Percentiles rank a stretch among this genome's conserved stretches.
phyloP scores from a whole-genome alignment of 2,329 filamentous ascomycete genomes.

The Diaporthe sp. region DNA sequence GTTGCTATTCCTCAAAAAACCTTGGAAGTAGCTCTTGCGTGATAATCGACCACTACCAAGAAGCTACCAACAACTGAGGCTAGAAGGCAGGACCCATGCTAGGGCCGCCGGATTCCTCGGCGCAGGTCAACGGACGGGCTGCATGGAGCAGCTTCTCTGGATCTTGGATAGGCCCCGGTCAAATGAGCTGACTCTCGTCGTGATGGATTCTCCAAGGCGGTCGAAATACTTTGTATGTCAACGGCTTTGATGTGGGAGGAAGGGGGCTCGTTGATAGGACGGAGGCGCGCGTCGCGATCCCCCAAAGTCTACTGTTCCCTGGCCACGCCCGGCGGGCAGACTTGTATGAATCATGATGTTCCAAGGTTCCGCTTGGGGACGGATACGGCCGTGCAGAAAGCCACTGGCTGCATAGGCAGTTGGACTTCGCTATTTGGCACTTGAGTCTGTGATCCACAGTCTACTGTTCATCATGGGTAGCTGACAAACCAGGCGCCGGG shows the following conservation, averaged over 20 bases:
- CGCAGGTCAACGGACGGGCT: slow-evolving; percentile 1
- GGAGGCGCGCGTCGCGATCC: neutral
- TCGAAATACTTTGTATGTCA: slow-evolving; percentile 13
- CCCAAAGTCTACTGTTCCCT: neutral
- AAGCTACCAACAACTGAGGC: slow-evolving; percentile 8
- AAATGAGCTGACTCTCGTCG: neutral
- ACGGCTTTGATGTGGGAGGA: slow-evolving; percentile 2
- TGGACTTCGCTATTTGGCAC: neutral
- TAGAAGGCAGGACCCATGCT: slow-evolving; percentile 28
- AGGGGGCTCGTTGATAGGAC: neutral
- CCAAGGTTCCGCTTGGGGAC: neutral
- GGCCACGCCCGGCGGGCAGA: neutral
- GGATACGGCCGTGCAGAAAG: slow-evolving; percentile 15
- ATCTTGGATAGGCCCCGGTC: neutral
- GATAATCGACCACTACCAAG: slow-evolving; percentile 13
- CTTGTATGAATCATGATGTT: slow-evolving; percentile 27
- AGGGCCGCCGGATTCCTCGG: slow-evolving; percentile 30
- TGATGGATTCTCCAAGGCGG: neutral
- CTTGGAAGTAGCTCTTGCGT: slow-evolving; percentile 37
- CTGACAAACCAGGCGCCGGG: neutral
- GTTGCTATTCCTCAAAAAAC: neutral
- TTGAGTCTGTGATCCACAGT: neutral
- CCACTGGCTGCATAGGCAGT: neutral
- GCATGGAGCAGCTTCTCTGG: neutral
- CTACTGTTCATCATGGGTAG: neutral